These are phyloP conservation scores for Thozetella sp. DNA, from an alignment of 495 filamentous ascomycete genomes.

Conservation along the genomic window DNA sequence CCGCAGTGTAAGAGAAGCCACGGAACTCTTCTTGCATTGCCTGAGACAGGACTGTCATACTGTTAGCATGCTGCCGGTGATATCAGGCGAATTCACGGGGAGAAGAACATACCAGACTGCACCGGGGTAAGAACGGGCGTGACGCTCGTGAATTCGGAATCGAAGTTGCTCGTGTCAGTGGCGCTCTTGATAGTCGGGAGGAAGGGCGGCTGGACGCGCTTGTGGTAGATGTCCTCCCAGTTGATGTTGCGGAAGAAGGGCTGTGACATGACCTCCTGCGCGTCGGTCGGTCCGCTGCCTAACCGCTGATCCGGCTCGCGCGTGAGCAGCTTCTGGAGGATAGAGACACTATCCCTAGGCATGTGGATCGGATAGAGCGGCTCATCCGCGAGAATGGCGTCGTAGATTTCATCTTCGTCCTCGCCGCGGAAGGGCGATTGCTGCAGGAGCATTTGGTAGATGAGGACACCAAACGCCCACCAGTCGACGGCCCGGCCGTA, in stretches of 20 bases:
- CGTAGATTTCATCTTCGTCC: constrained; percentile 99
- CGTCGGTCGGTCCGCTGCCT: constrained; percentile 93
- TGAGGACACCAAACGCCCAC: constrained; percentile 99
- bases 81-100: constrained; percentile 6
- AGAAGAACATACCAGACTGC: constrained; percentile 77
- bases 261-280: constrained; percentile 98
- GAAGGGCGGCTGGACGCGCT: constrained; percentile 87
- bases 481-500: constrained; percentile 99
- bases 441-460: constrained; percentile 99
- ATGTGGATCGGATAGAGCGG: constrained; percentile 98
- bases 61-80: constrained; percentile 17
- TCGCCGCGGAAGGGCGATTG: constrained; percentile 99
- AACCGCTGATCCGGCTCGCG: constrained; percentile 92
- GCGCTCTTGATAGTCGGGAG: constrained; percentile 83
- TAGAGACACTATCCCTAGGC: constrained; percentile 96
- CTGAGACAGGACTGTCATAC: constrained; percentile 81
- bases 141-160: constrained; percentile 97
- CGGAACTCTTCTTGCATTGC: constrained; percentile 99
- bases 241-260: constrained; percentile 97
- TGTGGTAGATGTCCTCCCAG: constrained; percentile 98
- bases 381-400: constrained; percentile 97
- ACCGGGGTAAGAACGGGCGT: constrained; percentile 97
- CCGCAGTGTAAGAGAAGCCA: constrained; percentile 85
- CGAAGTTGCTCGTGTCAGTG: constrained; percentile 99
- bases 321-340: constrained; percentile 95